phyloP scores from a whole-genome alignment of 208 protist genomes.

The Trypanosoma grayi region DNA sequence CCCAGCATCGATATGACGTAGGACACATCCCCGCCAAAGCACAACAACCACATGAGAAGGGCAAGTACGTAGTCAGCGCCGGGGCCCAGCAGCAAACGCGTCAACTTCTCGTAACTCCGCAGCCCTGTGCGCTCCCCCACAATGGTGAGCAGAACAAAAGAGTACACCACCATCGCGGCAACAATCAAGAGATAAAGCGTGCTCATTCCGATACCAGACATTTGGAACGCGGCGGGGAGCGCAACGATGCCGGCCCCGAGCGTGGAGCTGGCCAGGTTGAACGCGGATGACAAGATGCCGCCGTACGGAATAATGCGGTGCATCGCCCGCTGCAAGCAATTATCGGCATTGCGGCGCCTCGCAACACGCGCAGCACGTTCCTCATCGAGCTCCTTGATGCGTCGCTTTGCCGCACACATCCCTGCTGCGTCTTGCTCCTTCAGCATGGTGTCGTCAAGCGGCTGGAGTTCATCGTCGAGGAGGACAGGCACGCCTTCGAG shows the following conservation, averaged over 20 bases:
- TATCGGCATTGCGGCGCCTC: constrained; percentile 42
- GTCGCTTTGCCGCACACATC: constrained; percentile 1
- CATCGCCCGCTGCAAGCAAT: constrained; percentile 27
- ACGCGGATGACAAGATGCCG: constrained; percentile 35
- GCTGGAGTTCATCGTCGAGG: too few species aligned
- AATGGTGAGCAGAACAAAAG: constrained; percentile 53
- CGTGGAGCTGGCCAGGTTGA: constrained; percentile 66
- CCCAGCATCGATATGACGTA: constrained; percentile 62
- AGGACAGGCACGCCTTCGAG: too few species aligned
- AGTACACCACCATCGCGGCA: constrained; percentile 45
- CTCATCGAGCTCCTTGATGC: constrained; percentile 20
- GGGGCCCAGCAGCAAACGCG: constrained; percentile 36
- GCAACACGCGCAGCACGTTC: constrained; percentile 33
- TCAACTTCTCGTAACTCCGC: constrained; percentile 50
- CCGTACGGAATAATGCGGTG: constrained; percentile 52
- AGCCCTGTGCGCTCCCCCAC: constrained; percentile 42
- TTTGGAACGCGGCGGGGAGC: constrained; percentile 52
- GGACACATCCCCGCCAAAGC: constrained; percentile 52
- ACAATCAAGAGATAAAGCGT: constrained; percentile 29
- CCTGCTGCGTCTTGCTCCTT: too few species aligned
- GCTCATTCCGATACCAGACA: constrained; percentile 43
- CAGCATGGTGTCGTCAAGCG: too few species aligned
- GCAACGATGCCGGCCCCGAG: constrained; percentile 65
- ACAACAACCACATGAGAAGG: constrained; percentile 54
- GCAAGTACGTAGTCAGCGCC: constrained; percentile 42